Conservation (phyloP, 1,284 basidiomycete genomes). For the Afroboletus lepidellus region DNA sequence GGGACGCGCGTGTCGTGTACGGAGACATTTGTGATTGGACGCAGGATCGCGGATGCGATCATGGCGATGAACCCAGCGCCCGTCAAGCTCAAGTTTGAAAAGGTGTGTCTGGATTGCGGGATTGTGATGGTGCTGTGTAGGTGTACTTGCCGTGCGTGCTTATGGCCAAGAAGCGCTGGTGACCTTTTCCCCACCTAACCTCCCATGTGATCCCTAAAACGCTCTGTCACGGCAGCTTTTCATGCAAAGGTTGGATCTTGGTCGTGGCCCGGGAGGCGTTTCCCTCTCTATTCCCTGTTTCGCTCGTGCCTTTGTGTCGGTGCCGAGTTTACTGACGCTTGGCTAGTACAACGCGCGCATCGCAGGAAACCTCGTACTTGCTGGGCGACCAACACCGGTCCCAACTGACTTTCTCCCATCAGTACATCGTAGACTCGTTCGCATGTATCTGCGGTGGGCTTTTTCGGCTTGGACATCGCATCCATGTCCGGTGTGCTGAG, state of each 20-base stretch:
- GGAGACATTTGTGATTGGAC: slow-evolving; percentile 96
- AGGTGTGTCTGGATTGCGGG: slow-evolving; percentile 47
- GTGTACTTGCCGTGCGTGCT: slow-evolving; percentile 93
- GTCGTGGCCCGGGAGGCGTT: too few relatives aligned
- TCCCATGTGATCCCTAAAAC: too few relatives aligned
- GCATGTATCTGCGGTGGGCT: slow-evolving; percentile 79
- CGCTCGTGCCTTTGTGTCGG: too few relatives aligned
- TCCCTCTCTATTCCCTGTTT: too few relatives aligned
- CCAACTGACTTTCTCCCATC: slow-evolving; percentile 15
- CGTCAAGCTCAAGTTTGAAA: slow-evolving; percentile 96
- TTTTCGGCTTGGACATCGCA: slow-evolving; percentile 77
- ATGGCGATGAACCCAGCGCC: slow-evolving; percentile 88
- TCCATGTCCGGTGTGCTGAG: slow-evolving; percentile 78
- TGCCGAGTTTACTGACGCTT: slow-evolving; percentile 6
- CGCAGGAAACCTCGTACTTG: slow-evolving; percentile 48
- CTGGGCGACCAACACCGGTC: not conserved
- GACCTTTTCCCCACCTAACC: too few relatives aligned
- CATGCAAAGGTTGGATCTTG: too few relatives aligned
- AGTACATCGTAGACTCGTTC: slow-evolving; percentile 74
- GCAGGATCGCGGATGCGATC: slow-evolving; percentile 87
- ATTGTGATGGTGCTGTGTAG: slow-evolving; percentile 37
- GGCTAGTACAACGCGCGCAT: slow-evolving; percentile 47
- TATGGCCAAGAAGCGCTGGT: slow-evolving; percentile 96
- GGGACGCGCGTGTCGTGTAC: slow-evolving; percentile 93
- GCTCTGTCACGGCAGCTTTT: too few relatives aligned